phyloP scores from a whole-genome alignment of 345 rosid species.

The Citrus sp. region DNA sequence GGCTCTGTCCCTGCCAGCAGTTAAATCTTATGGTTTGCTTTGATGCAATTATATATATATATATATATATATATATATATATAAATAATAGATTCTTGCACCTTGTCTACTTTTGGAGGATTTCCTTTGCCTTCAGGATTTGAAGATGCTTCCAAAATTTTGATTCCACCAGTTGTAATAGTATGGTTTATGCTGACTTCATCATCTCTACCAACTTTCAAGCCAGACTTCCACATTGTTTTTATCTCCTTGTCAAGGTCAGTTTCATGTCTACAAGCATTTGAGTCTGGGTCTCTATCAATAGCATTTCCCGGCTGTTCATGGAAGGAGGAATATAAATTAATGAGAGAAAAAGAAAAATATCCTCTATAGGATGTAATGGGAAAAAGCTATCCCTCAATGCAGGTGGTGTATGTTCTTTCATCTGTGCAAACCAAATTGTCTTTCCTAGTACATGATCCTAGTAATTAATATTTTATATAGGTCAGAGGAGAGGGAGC shows the following conservation, averaged over 20 bases:
- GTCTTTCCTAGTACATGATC: not conserved
- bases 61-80: not conserved
- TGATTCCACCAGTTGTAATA: slow-evolving; percentile 13
- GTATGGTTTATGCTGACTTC: slow-evolving; percentile 7
- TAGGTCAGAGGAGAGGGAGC: not conserved
- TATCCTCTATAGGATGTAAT: not conserved
- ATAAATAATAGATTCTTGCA: slow-evolving; percentile 9
- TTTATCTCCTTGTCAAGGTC: slow-evolving; percentile 7
- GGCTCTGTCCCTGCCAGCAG: not conserved
- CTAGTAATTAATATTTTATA: not conserved
- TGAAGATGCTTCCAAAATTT: slow-evolving; percentile 15
- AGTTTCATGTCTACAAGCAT: slow-evolving; percentile 6
- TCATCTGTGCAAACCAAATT: not conserved
- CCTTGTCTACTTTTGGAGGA: slow-evolving; percentile 21
- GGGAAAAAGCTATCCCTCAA: not conserved
- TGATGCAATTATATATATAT: not conserved
- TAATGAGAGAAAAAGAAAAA: not conserved
- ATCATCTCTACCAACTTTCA: slow-evolving; percentile 2
- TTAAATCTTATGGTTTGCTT: not conserved
- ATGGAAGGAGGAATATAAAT: slow-evolving; percentile 6
- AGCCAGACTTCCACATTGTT: slow-evolving; percentile 2
- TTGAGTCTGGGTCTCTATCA: slow-evolving; percentile 6
- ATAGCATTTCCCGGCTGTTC: slow-evolving; percentile 12
- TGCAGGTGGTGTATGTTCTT: not conserved
- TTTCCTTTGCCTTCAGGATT: slow-evolving; percentile 19